Base-by-base conservation (phyloP, 2,329 filamentous ascomycete species). In the Pochonia chlamydosporia region DNA sequence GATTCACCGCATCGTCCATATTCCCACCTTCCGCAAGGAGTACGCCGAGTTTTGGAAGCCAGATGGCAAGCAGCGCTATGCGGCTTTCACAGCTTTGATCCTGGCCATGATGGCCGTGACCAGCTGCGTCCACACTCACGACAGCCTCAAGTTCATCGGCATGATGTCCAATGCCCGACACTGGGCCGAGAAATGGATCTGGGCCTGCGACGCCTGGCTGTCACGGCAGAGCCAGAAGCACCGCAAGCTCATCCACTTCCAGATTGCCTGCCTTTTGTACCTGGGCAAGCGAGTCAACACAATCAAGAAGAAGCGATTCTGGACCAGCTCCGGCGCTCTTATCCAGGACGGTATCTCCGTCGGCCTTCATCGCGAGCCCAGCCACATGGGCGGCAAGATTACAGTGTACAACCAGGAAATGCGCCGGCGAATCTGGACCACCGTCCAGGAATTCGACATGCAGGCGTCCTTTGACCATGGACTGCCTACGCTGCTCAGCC, bases 291-390 rank as follows among this genome's bases (percentile, higher is more conserved):
- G 76, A 25, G 74, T 82, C 52, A 83, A 83, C 62, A 78, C 75
- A 2, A 74, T 82, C 53, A 81, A 82, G 67, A 82, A 82, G 71
- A 82, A 82, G 70, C 70, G 77, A 11, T 82, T 79, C 61, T 82
- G 79, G 79, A 79, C 76, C 14, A 70, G 72, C 33, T 70, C 79
- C 1, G 78, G 79, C 1, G 68, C 73, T 5, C 66, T 82, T 47
- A 72, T 81, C 13, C 76, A 78, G 41, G 75, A 82, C 44, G 78
- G 75, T 46, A 75, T 82, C 48, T 73, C 74, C 2, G 73, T 82
- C 25, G 79, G 78, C 14, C 66, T 83, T 40, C 79, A 83, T 54
- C 74, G 76, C 16, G 79, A 82, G 56, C 78, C 78, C 3, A 74
- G 75, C 54, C 70, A 74, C 49, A 75, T 80, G 65, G 68, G 66